Evolutionary conservation across 2,329 filamentous ascomycete species (phyloP).

Genomic region (Esteya vermicola): DNA sequence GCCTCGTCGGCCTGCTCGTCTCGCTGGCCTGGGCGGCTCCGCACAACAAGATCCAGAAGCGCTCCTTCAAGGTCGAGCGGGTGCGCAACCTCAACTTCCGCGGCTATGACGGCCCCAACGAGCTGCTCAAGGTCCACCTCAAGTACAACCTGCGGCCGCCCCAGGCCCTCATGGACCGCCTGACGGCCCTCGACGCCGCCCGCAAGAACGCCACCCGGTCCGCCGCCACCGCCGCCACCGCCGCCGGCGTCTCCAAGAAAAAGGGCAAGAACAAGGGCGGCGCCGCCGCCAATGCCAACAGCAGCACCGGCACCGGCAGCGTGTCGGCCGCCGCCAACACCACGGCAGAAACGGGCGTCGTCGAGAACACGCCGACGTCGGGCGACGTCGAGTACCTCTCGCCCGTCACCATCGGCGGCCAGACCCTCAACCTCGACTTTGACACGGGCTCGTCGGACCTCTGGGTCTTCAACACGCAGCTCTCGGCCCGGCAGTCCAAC

Average conservation of each 20-base stretch:
- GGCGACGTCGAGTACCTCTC: slow-evolving; percentile 58
- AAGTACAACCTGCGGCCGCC: slow-evolving; percentile 49
- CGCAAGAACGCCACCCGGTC: slow-evolving; percentile 12
- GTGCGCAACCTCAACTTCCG: slow-evolving; percentile 39
- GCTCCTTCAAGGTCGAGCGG: slow-evolving; percentile 48
- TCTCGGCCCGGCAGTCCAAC: slow-evolving; percentile 26
- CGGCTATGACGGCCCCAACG: slow-evolving; percentile 39
- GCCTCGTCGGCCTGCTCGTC: slow-evolving; percentile 33
- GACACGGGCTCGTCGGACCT: slow-evolving; percentile 65
- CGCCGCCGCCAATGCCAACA: slow-evolving; percentile 8
- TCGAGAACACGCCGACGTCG: slow-evolving; percentile 43
- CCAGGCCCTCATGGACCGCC: slow-evolving; percentile 23
- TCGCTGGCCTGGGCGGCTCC: slow-evolving; percentile 27
- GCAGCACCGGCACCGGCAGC: slow-evolving; percentile 14
- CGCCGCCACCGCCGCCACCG: slow-evolving; percentile 12
- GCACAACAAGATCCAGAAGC: slow-evolving; percentile 29
- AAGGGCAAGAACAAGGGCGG: slow-evolving; percentile 1
- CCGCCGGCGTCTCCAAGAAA: slow-evolving; percentile 8
- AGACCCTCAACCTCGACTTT: slow-evolving; percentile 55
- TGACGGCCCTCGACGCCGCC: slow-evolving; percentile 12
- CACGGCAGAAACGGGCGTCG: slow-evolving; percentile 14
- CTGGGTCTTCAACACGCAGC: slow-evolving; percentile 56
- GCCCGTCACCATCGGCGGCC: slow-evolving; percentile 54
- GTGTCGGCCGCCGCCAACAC: background rate
- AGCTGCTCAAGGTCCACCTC: slow-evolving; percentile 50